Base-by-base conservation (phyloP, 2,329 filamentous ascomycete species). In the Bipolaris zeicola region DNA sequence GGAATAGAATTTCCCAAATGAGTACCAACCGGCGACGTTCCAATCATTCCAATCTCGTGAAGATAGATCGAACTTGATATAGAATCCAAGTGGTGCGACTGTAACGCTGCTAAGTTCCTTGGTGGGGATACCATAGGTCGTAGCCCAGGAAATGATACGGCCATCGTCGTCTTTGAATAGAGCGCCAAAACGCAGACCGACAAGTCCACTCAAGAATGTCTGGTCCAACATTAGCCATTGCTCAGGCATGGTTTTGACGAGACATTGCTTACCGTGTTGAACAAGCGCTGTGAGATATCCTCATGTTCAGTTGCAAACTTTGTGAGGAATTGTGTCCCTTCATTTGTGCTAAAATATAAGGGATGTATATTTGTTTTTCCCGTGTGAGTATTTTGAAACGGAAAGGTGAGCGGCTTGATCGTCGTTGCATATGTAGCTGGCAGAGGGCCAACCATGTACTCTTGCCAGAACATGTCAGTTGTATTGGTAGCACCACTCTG, bases 1-100 rank as follows among this genome's bases (percentile, higher is more conserved):
- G 31, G 76, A 67, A 62, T 85, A 87, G 58, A 81, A 81, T n/a
- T 81, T 67, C 42, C 79, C 79, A 54, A 84, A 80, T 64, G 85
- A 86, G 14, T 83, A 79, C 81, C 83, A 86, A 1, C 80, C 81
- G 16, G 78, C 73, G 0, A 84, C 66, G 13, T 67, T 74, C 84
- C 85, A 87, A 34, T 80, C 72, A 13, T 76, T 73, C 7, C 81
- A 78, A 57, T 85, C 80, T 5, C 81, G 76, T 0, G 82, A 81
- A 0, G 81, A 85, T 1, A 84, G 67, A 58, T 87, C 80, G 18
- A 72, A 55, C 42, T 72, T 72, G 50, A 77, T 69, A 58, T 70
- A 76, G 1, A 84, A 63, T 1, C 79, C 79, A 1, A 80, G 77
- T 1, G 82, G 81, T 10, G 82, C 69, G 11, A 83, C 67, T 1